phyloP scores from a whole-genome alignment of 2,329 filamentous ascomycete species.

The Colletotrichum sansevieriae region DNA sequence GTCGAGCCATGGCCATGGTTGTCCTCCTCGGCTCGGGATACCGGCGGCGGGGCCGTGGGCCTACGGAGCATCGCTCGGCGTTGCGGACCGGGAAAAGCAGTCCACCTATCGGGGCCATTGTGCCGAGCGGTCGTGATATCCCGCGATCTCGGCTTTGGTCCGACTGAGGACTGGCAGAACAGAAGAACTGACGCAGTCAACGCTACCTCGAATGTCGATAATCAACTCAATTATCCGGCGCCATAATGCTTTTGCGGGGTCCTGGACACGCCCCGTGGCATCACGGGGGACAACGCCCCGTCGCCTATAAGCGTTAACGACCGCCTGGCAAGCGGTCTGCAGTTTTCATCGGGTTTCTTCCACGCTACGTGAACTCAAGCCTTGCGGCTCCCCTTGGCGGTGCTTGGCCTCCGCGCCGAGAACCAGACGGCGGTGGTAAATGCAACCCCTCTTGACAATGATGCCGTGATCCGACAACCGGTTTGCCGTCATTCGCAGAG shows the following conservation, averaged over 20 bases:
- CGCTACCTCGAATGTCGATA: neutral
- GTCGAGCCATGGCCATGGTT: slow-evolving; percentile 26
- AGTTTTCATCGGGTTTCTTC: neutral
- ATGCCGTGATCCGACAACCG: neutral
- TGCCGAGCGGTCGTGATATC: neutral
- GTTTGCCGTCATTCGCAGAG: neutral
- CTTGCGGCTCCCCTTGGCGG: slow-evolving; percentile 28
- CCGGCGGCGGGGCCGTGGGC: slow-evolving; percentile 5
- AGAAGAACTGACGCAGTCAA: slow-evolving; percentile 3
- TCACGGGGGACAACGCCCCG: slow-evolving; percentile 1
- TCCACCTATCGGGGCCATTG: slow-evolving; percentile 11
- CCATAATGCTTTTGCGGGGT: neutral
- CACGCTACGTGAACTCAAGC: neutral
- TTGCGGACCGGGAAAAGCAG: slow-evolving; percentile 6
- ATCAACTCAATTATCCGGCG: neutral
- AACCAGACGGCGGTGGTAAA: rapidly evolving
- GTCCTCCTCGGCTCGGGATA: neutral
- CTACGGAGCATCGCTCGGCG: slow-evolving; percentile 22
- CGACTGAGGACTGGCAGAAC: neutral
- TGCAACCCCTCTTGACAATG: neutral
- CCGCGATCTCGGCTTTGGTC: neutral
- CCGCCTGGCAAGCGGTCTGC: neutral
- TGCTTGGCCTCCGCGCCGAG: neutral
- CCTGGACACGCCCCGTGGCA: neutral
- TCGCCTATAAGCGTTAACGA: slow-evolving; percentile 15